Evolutionary conservation across 176 grass and related monocot species (phyloP), one percentile per base, ranked within the genome.

Genomic region (Alloteropsis semialata): DNA sequence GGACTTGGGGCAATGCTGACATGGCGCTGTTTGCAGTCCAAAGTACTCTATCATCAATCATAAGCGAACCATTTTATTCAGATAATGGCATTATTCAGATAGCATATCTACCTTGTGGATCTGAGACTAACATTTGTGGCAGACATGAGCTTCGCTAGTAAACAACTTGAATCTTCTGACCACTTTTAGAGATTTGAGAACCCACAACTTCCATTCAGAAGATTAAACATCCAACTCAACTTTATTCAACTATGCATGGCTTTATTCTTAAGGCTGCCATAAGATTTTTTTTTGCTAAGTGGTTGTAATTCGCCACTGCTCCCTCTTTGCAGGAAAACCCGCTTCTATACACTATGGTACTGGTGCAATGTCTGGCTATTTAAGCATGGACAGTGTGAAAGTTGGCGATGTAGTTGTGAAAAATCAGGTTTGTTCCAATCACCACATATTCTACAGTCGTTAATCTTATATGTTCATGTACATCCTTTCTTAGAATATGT

Each of bases 321-420:
- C 28, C 38, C 10, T 72, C 45, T 74, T 87, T 81, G 45, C 81
- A 97, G 95, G 90, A 72, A 94, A 88, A 88, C 29, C 30, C 54
- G 90, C 90, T 61, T 82, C 76, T 29, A 89, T 97, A 72, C 84
- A 43, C 22, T 97, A 97, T 80, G 92, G 95, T 27, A 89, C 89
- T 33, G 92, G 95, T 86, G 80, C 88, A 42, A 89, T 97, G 83
- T 88, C 86, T 69, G 90, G 95, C 5, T 91, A 84, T 84, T 72
- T 97, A 62, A 94, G 92, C 54, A 73, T 83, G 76, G 95, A 97
- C 63, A 88, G 75, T 66, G 86, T 94, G 76, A 84, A 86, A 82
- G 79, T 97, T 68, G 95, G 92, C 56, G 92, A 87, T 76, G 73
- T 97, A 53, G 57, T 87, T 44, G 90, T 94, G 25, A 83, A 94